phyloP scores from a whole-genome alignment of 257 asterid genomes.

The Solanum verrucosum region DNA sequence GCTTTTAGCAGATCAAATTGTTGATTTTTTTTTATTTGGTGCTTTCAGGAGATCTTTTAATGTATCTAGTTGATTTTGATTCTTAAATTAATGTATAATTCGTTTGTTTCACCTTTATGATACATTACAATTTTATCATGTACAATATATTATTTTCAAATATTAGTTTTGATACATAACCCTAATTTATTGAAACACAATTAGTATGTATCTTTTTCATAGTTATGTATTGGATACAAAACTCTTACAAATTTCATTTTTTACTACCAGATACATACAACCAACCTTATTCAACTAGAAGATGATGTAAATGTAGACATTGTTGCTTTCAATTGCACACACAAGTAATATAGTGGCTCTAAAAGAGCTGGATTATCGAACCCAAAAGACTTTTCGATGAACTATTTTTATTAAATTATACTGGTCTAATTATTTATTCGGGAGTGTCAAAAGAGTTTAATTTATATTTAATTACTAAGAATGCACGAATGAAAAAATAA shows the following conservation, averaged over 20 bases:
- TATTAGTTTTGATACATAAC: background rate
- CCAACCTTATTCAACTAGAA: background rate
- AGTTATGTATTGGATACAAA: background rate
- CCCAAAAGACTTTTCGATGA: background rate
- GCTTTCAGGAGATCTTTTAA: too few species aligned
- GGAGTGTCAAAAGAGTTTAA: background rate
- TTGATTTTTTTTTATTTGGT: background rate
- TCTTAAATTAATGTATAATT: background rate
- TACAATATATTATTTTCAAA: background rate
- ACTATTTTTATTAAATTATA: too few species aligned
- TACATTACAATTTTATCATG: background rate
- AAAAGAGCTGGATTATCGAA: background rate
- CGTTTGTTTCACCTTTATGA: background rate
- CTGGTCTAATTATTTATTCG: too few species aligned
- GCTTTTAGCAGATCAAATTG: background rate
- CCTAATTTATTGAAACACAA: background rate
- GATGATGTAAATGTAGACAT: background rate
- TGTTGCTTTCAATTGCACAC: background rate
- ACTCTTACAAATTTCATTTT: background rate
- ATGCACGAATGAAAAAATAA: background rate
- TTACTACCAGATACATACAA: background rate
- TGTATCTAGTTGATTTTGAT: background rate
- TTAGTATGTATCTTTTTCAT: background rate
- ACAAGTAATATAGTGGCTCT: background rate
- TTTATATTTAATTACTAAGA: too few species aligned